Conservation (phyloP, 139 green algal species). For the Tetradesmus lagerheimii region DNA sequence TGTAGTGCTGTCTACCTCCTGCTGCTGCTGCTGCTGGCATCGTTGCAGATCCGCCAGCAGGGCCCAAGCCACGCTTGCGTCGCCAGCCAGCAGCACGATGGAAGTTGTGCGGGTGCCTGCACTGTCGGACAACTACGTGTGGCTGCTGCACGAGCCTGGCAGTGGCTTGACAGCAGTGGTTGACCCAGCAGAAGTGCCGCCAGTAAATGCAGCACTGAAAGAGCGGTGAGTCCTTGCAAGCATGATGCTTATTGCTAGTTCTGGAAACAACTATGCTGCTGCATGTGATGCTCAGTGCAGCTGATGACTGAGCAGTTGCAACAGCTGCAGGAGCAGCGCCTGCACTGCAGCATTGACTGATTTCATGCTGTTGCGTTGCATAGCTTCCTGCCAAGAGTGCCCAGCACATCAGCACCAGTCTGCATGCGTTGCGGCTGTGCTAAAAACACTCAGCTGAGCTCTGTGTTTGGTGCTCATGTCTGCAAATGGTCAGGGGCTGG, state of each 20-base stretch:
- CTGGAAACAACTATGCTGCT: too few relatives aligned
- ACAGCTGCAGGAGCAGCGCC: too few relatives aligned
- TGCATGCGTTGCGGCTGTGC: too few relatives aligned
- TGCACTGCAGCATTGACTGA: too few relatives aligned
- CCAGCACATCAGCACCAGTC: too few relatives aligned
- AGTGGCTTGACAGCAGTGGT: slow-evolving; percentile 80
- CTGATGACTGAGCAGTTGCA: too few relatives aligned
- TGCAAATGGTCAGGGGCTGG: slow-evolving; percentile 41
- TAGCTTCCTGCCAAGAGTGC: too few relatives aligned
- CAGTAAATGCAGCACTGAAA: slow-evolving; percentile 75
- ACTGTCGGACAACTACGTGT: slow-evolving; percentile 85
- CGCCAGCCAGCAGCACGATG: background rate
- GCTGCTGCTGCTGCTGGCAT: background rate
- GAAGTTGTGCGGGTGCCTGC: slow-evolving; percentile 60
- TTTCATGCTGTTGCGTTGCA: too few relatives aligned
- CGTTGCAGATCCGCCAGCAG: background rate
- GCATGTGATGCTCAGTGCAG: too few relatives aligned
- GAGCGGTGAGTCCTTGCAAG: slow-evolving; percentile 53
- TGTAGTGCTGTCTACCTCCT: background rate
- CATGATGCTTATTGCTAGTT: too few relatives aligned
- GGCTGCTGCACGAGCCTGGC: slow-evolving; percentile 76
- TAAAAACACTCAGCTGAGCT: too few relatives aligned
- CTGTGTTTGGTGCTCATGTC: background rate
- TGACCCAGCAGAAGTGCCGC: slow-evolving; percentile 82
- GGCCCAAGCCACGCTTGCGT: background rate